Evolutionary conservation across 306 rosid species (phyloP), one percentile per base, ranked within the genome.

Genomic region (Gynostemma pentaphyllum): DNA sequence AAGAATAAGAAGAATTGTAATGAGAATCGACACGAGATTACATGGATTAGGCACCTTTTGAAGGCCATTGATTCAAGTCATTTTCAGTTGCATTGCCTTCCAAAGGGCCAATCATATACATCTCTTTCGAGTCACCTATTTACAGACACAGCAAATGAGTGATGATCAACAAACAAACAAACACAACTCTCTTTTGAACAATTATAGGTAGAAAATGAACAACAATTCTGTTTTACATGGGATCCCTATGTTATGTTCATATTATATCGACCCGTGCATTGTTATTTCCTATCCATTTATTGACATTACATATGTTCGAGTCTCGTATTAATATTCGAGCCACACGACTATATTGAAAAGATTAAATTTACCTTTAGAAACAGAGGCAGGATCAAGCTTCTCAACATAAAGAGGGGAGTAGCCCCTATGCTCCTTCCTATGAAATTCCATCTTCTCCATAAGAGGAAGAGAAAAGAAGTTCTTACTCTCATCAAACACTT

Each of bases 101-200:
- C 57, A 85, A 19, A 74, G 86, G 63, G 26, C 96, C 96, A 68
- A 91, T 69, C 50, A 78, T 77, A 70, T 45, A 87, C 64, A 86
- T 77, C 82, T 87, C 97, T 75, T 87, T 87, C 14, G 77, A 69
- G 72, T 85, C 97, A 62, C 97, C 97, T 90, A 75, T 8, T 79
- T 66, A 24, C n/a, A n/a, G n/a, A n/a, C n/a, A n/a, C 14, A 41
- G 13, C 44, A 62, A 30, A 11, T 12, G 16, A 57, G 5, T 1
- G 62, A 54, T 53, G n/a, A n/a, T n/a, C n/a, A n/a, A n/a, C n/a
- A n/a, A n/a, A 53, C 41, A 29, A 54, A 54, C 7, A 54, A 28
- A 30, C 29, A 30, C 26, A 54, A 16, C 45, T 32, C 16, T 32
- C 44, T 15, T 19, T 47, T 28, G 22, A 13, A 66, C 5, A 36